Percentiles rank a stretch among this genome's conserved stretches.
Conservation (phyloP, 2,329 filamentous ascomycete genomes). For the Lomentospora prolificans region DNA sequence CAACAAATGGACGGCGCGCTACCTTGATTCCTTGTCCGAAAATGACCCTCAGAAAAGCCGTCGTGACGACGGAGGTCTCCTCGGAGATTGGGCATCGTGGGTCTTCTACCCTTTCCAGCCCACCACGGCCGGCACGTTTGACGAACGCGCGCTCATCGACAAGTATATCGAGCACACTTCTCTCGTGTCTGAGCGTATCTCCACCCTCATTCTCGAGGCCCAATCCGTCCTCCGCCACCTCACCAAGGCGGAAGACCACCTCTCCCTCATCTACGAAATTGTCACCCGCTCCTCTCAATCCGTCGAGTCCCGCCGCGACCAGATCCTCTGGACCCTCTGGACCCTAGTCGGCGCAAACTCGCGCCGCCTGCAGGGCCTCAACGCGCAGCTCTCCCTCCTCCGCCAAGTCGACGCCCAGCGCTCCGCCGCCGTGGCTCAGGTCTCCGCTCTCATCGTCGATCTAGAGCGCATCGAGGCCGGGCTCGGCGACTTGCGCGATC, state of each 20-base stretch:
- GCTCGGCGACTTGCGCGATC: constrained; percentile 61
- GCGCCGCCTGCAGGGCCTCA: constrained; percentile 47
- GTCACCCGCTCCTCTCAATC: constrained; percentile 52
- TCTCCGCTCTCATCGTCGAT: constrained; percentile 61
- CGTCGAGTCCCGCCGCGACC: constrained; percentile 49
- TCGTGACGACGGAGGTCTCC: constrained; percentile 4
- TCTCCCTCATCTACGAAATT: constrained; percentile 61
- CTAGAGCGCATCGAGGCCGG: constrained; percentile 63
- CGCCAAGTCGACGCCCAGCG: constrained; percentile 57
- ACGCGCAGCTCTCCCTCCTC: constrained; percentile 55
- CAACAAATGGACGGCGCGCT: constrained; percentile 64
- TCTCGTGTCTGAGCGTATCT: constrained; percentile 60
- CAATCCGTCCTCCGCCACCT: constrained; percentile 57
- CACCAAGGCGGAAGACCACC: constrained; percentile 56
- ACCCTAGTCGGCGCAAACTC: constrained; percentile 64
- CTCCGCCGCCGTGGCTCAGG: constrained; percentile 53
- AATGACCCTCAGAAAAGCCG: constrained; percentile 7
- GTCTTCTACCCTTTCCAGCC: constrained; percentile 54
- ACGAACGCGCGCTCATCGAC: constrained; percentile 53
- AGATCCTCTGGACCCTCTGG: constrained; percentile 63
- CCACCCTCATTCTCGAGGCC: constrained; percentile 57
- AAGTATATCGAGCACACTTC: constrained; percentile 67
- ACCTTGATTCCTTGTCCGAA: constrained; percentile 45
- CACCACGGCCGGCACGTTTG: constrained; percentile 15
- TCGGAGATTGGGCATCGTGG: constrained; percentile 32